Evolutionary conservation across 164 flowering plant species (phyloP).

Genomic region (Stephania cephalantha): DNA sequence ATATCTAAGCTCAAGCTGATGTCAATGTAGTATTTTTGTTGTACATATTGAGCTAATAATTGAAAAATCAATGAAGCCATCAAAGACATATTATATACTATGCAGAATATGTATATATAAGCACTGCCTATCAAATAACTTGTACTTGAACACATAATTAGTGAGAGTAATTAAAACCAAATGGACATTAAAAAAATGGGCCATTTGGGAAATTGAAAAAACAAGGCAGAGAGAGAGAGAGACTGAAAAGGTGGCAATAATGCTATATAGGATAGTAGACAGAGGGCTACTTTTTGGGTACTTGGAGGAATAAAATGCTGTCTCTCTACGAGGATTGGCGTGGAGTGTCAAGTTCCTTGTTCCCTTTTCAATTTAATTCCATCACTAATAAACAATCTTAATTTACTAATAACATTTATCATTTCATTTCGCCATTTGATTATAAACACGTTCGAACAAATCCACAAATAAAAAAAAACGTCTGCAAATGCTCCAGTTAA

Average conservation of each 20-base stretch:
- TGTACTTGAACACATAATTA: background rate
- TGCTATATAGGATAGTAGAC: constrained; percentile 50
- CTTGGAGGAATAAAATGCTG: constrained; percentile 43
- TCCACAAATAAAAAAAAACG: constrained; percentile 7
- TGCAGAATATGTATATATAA: too few relatives aligned
- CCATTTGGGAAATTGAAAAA: background rate
- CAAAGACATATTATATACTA: background rate
- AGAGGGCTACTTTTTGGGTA: constrained; percentile 57
- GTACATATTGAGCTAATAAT: background rate
- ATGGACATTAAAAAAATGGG: background rate
- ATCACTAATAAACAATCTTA: background rate
- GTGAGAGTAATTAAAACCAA: background rate
- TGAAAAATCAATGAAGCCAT: background rate
- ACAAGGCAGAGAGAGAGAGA: background rate
- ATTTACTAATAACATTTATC: background rate
- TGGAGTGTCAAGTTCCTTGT: constrained; percentile 15
- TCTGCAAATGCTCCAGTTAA: too few relatives aligned
- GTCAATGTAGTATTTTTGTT: too few relatives aligned
- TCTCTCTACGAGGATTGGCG: constrained; percentile 41
- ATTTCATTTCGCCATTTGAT: background rate
- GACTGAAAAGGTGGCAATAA: constrained; percentile 34
- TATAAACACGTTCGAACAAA: constrained; percentile 11
- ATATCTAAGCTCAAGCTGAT: too few relatives aligned
- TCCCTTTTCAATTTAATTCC: background rate
- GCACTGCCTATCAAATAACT: background rate